Evolutionary conservation across 2,329 filamentous ascomycete genomes (phyloP), one percentile per base, ranked within the genome.

Genomic region (Epichloe aotearoae): DNA sequence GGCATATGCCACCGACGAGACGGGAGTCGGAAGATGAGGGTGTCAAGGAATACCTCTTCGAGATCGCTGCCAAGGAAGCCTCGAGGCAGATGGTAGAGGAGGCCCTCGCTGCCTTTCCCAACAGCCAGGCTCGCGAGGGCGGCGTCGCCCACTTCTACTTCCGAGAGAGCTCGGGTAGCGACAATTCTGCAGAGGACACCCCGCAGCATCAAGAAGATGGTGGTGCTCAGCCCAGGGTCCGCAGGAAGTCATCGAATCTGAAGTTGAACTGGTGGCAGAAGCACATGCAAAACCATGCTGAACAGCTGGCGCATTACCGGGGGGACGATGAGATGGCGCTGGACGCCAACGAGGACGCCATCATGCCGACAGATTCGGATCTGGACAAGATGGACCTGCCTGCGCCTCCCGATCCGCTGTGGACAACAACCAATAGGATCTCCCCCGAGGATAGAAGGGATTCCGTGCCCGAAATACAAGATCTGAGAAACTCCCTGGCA

Each of bases 61-160:
- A 86, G 51, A 72, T 95, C 52, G 87, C 89, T 42, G 86, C 86
- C 47, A 84, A 82, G 61, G 84, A 88, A 61, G 86, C 86, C 8
- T 83, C 93, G 64, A 81, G 83, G 61, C 84, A 91, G 64, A 73
- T 96, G 55, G 81, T 85, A 55, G 87, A 95, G 58, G 75, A 80
- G 61, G 86, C 84, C 46, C 74, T 89, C 62, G 82, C 83, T 39
- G 86, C 84, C 1, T 90, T 88, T 61, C 84, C 85, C 60, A 83
- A 83, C 60, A 86, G 84, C 60, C 77, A 79, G 11, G 75, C 83
- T 40, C 77, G 79, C 54, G 80, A 85, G 59, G 83, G 83, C 55
- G 82, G 80, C 42, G 82, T 86, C 7, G 77, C 83, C 58, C 84
- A 88, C 61, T 88, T 84, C 63, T 75, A 78, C 62, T 80, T 84